phyloP scores from a whole-genome alignment of 2,329 filamentous ascomycete species.

The Bipolaris oryzae region DNA sequence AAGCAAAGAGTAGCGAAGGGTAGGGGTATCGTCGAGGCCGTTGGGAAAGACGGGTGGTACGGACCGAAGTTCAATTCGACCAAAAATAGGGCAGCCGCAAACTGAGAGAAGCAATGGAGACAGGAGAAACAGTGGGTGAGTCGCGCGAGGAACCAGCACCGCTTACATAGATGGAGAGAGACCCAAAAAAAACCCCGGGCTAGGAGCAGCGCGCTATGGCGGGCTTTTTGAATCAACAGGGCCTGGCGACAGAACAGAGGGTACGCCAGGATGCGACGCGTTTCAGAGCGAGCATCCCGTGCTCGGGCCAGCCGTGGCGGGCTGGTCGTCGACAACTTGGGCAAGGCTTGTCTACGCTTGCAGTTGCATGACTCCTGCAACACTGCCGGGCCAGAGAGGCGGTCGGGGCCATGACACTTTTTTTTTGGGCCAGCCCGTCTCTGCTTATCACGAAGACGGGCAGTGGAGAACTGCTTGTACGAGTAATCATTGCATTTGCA shows the following conservation, averaged over 20 bases:
- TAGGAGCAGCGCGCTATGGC: constrained; percentile 1
- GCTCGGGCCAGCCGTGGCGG: constrained; percentile 9
- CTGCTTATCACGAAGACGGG: too few species aligned
- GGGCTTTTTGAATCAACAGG: constrained; percentile 9
- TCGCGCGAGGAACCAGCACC: neutral
- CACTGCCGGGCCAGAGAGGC: too few species aligned
- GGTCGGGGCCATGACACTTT: too few species aligned
- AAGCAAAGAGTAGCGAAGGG: constrained; percentile 11
- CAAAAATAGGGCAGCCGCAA: constrained; percentile 1
- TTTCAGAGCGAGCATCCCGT: constrained; percentile 13
- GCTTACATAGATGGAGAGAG: neutral
- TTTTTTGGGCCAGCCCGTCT: too few species aligned
- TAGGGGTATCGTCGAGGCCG: constrained; percentile 4
- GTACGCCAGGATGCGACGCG: constrained; percentile 14
- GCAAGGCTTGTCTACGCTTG: constrained; percentile 5
- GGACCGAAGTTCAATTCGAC: neutral
- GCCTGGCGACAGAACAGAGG: neutral
- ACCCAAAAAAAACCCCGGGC: neutral
- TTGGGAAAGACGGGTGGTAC: constrained; percentile 5
- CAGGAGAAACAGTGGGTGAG: neutral
- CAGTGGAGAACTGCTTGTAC: too few species aligned
- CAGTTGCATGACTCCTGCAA: too few species aligned
- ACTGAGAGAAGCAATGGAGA: neutral
- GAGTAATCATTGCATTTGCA: too few species aligned
- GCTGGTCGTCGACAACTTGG: constrained; percentile 9